Evolutionary conservation across 768 basidiomycete genomes (phyloP).

Genomic region (Lactarius hengduanensis): DNA sequence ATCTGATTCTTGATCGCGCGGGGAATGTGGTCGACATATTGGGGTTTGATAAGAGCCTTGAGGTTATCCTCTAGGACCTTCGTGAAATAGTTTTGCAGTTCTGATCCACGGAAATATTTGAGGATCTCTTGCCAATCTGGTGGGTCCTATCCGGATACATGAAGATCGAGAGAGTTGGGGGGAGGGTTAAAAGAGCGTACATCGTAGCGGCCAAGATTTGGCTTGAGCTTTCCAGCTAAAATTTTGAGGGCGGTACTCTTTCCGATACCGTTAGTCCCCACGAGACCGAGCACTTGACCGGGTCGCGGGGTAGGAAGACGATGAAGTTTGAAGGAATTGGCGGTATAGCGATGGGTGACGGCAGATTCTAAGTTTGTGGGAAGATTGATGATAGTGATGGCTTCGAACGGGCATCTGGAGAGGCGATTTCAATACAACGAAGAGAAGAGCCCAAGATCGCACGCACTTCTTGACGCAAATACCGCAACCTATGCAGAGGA

Average conservation of each 20-base stretch:
- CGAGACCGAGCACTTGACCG: slow-evolving; percentile 97
- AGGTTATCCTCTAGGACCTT: slow-evolving; percentile 98
- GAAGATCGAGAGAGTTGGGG: slow-evolving; percentile 4
- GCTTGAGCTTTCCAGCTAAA: slow-evolving; percentile 94
- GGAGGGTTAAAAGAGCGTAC: slow-evolving; percentile 42
- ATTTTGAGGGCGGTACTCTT: slow-evolving; percentile 98
- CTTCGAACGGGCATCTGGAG: slow-evolving; percentile 94
- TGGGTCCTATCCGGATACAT: slow-evolving; percentile 62
- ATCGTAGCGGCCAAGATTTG: slow-evolving; percentile 96
- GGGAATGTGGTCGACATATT: slow-evolving; percentile 99
- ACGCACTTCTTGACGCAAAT: slow-evolving; percentile 99
- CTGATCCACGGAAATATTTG: slow-evolving; percentile 97
- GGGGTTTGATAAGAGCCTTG: slow-evolving; percentile 98
- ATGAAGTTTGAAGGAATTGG: slow-evolving; percentile 99
- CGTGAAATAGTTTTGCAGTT: slow-evolving; percentile 99
- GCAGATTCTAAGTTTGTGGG: slow-evolving; percentile 95
- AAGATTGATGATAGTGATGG: slow-evolving; percentile 97
- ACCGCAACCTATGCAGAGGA: slow-evolving; percentile 99
- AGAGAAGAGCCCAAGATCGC: background rate
- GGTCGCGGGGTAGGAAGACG: slow-evolving; percentile 95
- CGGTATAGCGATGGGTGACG: slow-evolving; percentile 97
- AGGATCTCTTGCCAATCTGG: slow-evolving; percentile 99
- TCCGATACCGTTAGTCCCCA: slow-evolving; percentile 99
- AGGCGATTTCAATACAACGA: background rate
- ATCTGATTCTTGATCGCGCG: slow-evolving; percentile 88